phyloP scores from a whole-genome alignment of 371 early-diverging fungal genomes.

The Mortierella sp. region DNA sequence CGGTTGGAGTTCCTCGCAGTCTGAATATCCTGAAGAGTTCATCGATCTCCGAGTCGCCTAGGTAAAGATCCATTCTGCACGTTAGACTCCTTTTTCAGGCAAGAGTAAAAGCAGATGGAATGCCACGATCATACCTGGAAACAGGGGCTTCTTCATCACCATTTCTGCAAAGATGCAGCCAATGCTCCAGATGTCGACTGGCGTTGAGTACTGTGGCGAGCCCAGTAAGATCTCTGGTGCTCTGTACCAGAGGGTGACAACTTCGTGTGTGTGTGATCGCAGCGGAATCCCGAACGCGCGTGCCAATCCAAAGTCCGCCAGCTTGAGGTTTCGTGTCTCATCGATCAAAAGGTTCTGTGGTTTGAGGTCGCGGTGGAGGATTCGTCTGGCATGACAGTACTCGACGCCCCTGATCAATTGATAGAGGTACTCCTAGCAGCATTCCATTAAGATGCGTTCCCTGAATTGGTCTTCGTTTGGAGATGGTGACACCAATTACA shows the following conservation, averaged over 20 bases:
- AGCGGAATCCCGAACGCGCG: conserved; percentile 90
- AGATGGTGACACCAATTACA: too few species aligned
- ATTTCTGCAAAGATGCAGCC: conserved; percentile 99
- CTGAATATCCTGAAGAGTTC: conserved; percentile 95
- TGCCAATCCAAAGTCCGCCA: conserved; percentile 97
- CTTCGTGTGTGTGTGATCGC: conserved; percentile 95
- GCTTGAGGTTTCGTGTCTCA: conserved; percentile 83
- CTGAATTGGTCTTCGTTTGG: not conserved
- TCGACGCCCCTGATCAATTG: conserved; percentile 86
- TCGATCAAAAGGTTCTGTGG: conserved; percentile 96
- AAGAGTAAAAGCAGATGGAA: too few species aligned
- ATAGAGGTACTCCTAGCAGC: conserved; percentile 86
- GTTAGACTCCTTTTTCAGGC: too few species aligned
- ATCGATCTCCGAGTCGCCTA: conserved; percentile 97
- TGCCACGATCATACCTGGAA: conserved; percentile 74
- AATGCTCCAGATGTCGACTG: conserved; percentile 98
- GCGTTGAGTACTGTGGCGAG: conserved; percentile 87
- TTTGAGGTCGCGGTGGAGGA: conserved; percentile 94
- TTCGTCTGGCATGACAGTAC: conserved; percentile 89
- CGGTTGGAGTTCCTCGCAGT: conserved; percentile 94
- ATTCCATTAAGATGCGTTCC: not conserved
- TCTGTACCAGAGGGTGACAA: conserved; percentile 98
- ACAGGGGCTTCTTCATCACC: conserved; percentile 85
- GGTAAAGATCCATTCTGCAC: too few species aligned
- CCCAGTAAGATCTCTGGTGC: conserved; percentile 98